Evolutionary conservation across 371 early-diverging fungal species (phyloP), one percentile per base, ranked within the genome.

Genomic region (Phascolomyces articulosus): DNA sequence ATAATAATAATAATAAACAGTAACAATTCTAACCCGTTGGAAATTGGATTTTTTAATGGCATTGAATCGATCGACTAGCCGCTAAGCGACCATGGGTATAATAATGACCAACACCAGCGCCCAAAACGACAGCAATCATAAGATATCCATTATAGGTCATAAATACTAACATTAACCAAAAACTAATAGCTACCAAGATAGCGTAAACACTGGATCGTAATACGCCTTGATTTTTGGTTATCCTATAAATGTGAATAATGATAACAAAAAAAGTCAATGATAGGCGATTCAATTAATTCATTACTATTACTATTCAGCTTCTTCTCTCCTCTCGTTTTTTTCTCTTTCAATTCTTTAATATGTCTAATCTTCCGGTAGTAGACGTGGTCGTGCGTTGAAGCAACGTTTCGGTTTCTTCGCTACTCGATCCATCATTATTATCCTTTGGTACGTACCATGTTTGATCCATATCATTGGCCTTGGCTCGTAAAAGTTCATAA

Each of bases 101-200:
- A 71, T 79, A 91, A 77, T 89, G 85, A 24, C 93, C 93, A n/a
- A 86, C 55, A 9, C 88, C 87, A 15, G 94, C 89, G 20, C 94
- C 94, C 23, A 86, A 60, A 24, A 89, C 82, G 2, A 87, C 84
- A 9, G 88, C 82, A 7, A 89, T 71, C 80, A 93, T 92, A 3
- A 93, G 78, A 74, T 78, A 92, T 18, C 91, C 91, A 66, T 93
- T 93, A 71, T 91, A 93, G 0, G 92, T 93, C 94, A 93, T 93
- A 71, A 92, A 92, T 40, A 93, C 87, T n/a, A 93, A 85, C 93
- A 93, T 93, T 11, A 92, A 62, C 61, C 90, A 86, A 71, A 90
- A 91, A 40, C 91, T 91, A 59, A 91, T 83, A 34, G 83, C 86
- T 4, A 91, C 87, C 65, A 90, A 79, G 1, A 83, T 67, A 55